Conservation (phyloP, 2,329 filamentous ascomycete species). For the Beauveria pseudobassiana region DNA sequence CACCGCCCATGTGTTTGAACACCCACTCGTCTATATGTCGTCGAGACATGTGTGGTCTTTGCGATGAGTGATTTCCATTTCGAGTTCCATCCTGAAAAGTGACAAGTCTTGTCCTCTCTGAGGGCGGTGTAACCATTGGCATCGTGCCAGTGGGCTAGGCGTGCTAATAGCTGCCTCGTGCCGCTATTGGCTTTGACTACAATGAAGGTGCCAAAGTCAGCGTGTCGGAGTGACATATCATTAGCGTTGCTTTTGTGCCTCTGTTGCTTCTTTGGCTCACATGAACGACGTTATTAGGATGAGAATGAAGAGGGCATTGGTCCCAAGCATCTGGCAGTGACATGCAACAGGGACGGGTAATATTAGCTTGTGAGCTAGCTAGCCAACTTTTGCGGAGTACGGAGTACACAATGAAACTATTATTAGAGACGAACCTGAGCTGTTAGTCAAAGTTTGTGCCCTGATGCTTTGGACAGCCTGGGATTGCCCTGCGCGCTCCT, state of each 20-base stretch:
- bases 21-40: too few species aligned
- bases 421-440: not conserved
- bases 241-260: too few species aligned
- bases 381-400: not conserved
- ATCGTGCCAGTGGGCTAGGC: not conserved
- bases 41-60: not conserved
- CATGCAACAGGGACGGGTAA: not conserved
- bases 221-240: not conserved
- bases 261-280: too few species aligned
- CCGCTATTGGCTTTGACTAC: not conserved
- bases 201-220: too few species aligned
- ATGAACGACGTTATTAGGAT: too few species aligned
- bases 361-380: not conserved
- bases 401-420: not conserved
- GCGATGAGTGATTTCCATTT: not conserved
- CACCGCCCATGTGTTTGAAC: too few species aligned
- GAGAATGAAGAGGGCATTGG: not conserved
- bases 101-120: not conserved
- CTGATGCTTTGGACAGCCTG: too few species aligned
- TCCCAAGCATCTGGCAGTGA: not conserved
- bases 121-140: not conserved
- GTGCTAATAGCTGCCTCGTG: not conserved
- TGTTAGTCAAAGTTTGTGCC: too few species aligned
- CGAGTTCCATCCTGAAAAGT: not conserved
- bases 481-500: not conserved